These are phyloP conservation scores for Trypanosoma theileri DNA, from an alignment of 208 protist genomes.

Conservation along the genomic window DNA sequence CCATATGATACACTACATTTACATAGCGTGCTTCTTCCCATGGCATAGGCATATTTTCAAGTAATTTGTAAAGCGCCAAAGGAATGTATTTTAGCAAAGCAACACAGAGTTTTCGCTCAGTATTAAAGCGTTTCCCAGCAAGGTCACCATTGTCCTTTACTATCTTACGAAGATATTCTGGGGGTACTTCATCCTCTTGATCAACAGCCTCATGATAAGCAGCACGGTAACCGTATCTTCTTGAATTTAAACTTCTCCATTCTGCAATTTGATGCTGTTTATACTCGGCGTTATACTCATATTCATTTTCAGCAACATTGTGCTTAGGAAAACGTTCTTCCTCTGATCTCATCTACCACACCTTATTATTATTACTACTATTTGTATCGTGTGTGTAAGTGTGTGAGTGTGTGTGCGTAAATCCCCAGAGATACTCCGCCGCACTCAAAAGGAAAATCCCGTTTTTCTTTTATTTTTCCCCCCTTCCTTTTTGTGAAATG, in stretches of 20 bases:
- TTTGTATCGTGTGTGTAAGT: neutral
- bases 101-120: constrained; percentile 99
- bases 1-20: constrained; percentile 99
- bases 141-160: constrained; percentile 99
- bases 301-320: neutral
- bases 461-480: constrained; percentile 3
- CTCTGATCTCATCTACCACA: neutral
- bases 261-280: constrained; percentile 43
- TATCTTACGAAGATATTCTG: constrained; percentile 99
- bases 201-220: constrained; percentile 65
- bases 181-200: constrained; percentile 90
- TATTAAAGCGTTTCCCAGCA: constrained; percentile 96
- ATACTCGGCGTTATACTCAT: constrained; percentile 39
- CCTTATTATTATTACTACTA: neutral
- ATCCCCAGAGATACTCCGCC: too few species aligned
- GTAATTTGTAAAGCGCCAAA: constrained; percentile 99
- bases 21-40: constrained; percentile 97
- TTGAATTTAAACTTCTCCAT: constrained; percentile 75
- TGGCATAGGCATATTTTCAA: constrained; percentile 99
- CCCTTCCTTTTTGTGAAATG: neutral
- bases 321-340: neutral
- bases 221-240: constrained; percentile 68
- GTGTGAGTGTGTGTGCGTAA: too few species aligned
- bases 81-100: constrained; percentile 99
- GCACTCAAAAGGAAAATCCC: too few species aligned